Conservation (phyloP, 2,329 filamentous ascomycete species). For the Monosporascus sp. region DNA sequence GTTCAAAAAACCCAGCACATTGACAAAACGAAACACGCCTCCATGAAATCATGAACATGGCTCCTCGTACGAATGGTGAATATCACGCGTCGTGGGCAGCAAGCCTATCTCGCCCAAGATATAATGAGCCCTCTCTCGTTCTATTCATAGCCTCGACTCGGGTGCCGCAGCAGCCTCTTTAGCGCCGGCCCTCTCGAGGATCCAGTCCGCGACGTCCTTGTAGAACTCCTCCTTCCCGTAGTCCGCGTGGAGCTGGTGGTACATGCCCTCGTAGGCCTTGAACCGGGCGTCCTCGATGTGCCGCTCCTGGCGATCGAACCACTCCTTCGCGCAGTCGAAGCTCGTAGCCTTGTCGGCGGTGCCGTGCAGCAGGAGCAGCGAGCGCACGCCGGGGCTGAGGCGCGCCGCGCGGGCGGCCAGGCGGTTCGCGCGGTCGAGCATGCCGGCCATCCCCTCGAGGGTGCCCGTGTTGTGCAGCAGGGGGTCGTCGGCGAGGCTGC, state of each 20-base stretch:
- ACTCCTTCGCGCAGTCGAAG: constrained; percentile 58
- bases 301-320: constrained; percentile 49
- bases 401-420: constrained; percentile 52
- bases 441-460: constrained; percentile 68
- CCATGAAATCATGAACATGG: no score
- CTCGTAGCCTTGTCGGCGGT: constrained; percentile 66
- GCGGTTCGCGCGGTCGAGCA: constrained; percentile 67
- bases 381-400: constrained; percentile 50
- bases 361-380: constrained; percentile 71
- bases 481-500: constrained; percentile 58
- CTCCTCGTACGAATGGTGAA: no score
- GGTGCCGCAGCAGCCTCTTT: constrained; percentile 1
- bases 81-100: no score
- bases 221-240: constrained; percentile 47
- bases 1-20: no score
- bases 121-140: neutral
- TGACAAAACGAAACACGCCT: no score
- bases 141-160: constrained; percentile 17
- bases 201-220: constrained; percentile 61
- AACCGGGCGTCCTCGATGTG: constrained; percentile 61
- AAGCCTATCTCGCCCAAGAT: no score
- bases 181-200: constrained; percentile 40
- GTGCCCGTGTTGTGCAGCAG: constrained; percentile 82
- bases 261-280: constrained; percentile 70
- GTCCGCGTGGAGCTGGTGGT: constrained; percentile 68